A percentile compares a stretch with the other conserved stretches of the same genome.
These are phyloP conservation scores for Sporothrix inflata DNA, from an alignment of 2,329 filamentous ascomycete genomes.

Conservation along the genomic window DNA sequence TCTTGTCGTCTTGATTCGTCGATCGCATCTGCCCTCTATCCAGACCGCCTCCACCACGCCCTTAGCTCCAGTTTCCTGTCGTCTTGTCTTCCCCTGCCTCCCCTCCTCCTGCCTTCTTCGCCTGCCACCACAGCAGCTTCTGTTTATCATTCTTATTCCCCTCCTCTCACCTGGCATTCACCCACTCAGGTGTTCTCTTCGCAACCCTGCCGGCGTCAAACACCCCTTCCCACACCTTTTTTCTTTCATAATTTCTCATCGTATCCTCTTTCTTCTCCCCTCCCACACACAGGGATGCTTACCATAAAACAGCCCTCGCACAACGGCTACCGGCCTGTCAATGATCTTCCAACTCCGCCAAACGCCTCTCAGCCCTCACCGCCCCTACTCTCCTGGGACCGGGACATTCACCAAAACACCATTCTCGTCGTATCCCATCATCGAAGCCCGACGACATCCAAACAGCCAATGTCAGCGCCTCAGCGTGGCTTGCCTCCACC, in stretches of 20 bases:
- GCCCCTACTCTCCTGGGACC: slow-evolving; percentile 49
- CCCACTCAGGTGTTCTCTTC: background rate
- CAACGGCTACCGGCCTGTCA: slow-evolving; percentile 63
- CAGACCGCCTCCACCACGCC: slow-evolving; percentile 27
- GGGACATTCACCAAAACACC: slow-evolving; percentile 51
- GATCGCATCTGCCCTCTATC: slow-evolving; percentile 3
- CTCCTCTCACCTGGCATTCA: background rate
- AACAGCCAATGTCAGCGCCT: slow-evolving; percentile 67
- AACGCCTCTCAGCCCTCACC: slow-evolving; percentile 59
- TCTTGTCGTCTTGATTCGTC: slow-evolving; percentile 23
- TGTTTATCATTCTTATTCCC: background rate
- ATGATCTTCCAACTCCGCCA: slow-evolving; percentile 65
- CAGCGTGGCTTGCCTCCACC: slow-evolving; percentile 72
- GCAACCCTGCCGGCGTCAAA: background rate
- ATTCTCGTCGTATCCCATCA: slow-evolving; percentile 46
- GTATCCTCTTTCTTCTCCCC: slow-evolving; percentile 27
- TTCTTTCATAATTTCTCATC: background rate
- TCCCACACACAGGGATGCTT: slow-evolving; percentile 57
- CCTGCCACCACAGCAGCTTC: background rate
- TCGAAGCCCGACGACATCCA: slow-evolving; percentile 49
- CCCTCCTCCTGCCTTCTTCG: background rate
- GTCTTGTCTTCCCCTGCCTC: background rate
- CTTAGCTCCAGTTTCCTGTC: slow-evolving; percentile 16
- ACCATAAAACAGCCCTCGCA: slow-evolving; percentile 62
- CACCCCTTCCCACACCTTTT: background rate